These are phyloP conservation scores for Aegilops speltoides DNA, from an alignment of 176 grass and related monocot species.

Conservation along the genomic window DNA sequence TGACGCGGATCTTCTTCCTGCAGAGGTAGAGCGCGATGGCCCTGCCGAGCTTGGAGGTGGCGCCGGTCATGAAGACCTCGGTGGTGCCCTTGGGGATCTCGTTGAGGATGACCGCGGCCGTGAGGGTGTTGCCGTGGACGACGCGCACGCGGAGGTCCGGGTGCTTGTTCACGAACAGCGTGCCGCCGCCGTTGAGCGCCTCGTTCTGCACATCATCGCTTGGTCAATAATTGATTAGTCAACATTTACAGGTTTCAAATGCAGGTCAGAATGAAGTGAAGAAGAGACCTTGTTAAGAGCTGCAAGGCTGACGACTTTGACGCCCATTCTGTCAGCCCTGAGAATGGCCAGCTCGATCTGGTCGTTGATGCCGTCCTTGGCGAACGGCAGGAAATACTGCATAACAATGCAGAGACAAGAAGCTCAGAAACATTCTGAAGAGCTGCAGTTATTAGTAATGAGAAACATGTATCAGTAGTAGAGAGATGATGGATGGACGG, in stretches of 20 bases:
- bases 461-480: too few species aligned
- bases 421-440: background rate
- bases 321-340: conserved; percentile 71
- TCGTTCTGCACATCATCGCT: conserved; percentile 55
- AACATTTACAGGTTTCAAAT: too few species aligned
- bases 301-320: conserved; percentile 88
- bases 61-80: conserved; percentile 89
- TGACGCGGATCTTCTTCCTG: conserved; percentile 57
- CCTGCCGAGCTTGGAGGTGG: conserved; percentile 90
- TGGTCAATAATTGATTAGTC: too few species aligned
- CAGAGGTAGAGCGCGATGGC: conserved; percentile 87
- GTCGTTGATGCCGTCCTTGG: conserved; percentile 74
- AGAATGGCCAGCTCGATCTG: conserved; percentile 88
- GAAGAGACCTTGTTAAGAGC: conserved; percentile 89
- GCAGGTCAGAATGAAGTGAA: background rate
- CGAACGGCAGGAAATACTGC: conserved; percentile 84
- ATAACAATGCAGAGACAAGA: background rate
- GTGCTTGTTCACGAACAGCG: conserved; percentile 89
- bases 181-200: conserved; percentile 83
- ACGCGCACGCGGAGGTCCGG: conserved; percentile 72
- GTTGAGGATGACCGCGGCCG: conserved; percentile 81
- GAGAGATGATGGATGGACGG: too few species aligned
- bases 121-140: conserved; percentile 93
- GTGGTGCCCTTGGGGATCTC: conserved; percentile 63
- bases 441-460: too few species aligned